A percentile compares a stretch with the other conserved stretches of the same genome.
Conservation (phyloP, 257 asterid genomes). For the Solanum etuberosum region DNA sequence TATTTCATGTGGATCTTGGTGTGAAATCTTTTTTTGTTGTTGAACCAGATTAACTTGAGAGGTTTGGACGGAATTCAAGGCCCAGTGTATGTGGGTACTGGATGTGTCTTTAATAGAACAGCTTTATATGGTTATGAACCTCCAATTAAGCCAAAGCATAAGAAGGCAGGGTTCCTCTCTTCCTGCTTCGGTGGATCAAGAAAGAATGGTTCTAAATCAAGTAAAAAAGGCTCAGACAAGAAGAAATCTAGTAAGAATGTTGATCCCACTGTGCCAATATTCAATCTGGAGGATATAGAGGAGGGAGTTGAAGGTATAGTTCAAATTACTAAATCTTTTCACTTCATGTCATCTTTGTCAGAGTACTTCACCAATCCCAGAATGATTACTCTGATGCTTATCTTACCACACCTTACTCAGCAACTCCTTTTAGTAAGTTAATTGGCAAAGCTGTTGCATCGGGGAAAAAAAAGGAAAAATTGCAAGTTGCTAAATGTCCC, state of each 20-base stretch:
- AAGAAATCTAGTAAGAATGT: slow-evolving; percentile 83
- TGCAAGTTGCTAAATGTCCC: background rate
- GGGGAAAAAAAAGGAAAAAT: background rate
- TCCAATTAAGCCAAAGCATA: slow-evolving; percentile 74
- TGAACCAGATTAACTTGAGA: slow-evolving; percentile 77
- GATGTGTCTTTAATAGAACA: slow-evolving; percentile 93
- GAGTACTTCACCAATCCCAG: background rate
- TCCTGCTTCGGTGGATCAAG: slow-evolving; percentile 70
- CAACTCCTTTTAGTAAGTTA: background rate
- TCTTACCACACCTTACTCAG: background rate
- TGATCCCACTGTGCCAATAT: slow-evolving; percentile 92
- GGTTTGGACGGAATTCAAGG: slow-evolving; percentile 98
- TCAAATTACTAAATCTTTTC: slow-evolving; percentile 1
- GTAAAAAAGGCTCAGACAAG: slow-evolving; percentile 79
- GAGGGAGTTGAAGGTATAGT: slow-evolving; percentile 93
- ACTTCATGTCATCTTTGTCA: background rate
- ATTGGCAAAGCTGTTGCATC: background rate
- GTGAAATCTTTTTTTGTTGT: slow-evolving; percentile 1
- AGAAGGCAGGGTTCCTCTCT: slow-evolving; percentile 51
- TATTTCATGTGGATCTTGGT: background rate
- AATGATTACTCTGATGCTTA: background rate
- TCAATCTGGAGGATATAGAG: slow-evolving; percentile 94
- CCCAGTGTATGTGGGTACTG: slow-evolving; percentile 95
- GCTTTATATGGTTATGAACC: slow-evolving; percentile 92
- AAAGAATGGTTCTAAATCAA: slow-evolving; percentile 65